Evolutionary conservation across 164 flowering plant genomes (phyloP), one percentile per base, ranked within the genome.

Genomic region (Piper longum): DNA sequence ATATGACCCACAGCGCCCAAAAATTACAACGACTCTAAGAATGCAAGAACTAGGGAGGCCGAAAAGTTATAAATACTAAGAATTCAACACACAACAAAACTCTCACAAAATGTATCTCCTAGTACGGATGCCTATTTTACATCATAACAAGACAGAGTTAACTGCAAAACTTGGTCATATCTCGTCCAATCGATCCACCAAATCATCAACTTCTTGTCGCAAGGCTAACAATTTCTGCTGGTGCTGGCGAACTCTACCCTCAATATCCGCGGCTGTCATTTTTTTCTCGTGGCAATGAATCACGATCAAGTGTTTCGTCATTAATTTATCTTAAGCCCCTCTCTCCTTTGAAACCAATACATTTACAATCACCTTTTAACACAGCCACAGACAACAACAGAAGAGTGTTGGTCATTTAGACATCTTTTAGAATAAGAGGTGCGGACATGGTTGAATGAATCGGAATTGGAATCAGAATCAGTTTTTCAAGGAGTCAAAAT

Each of bases 261-360:
- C 96, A 45, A 81, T 77, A 41, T 93, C 98, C 55, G 82, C 71
- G 19, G 85, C 85, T 19, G 81, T 80, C 0, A 75, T 76, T 66
- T 86, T 93, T 78, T 84, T 93, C 82, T 89, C 97, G 18, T 80
- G 85, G 48, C 75, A 60, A n/a, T 93, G 97, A 43, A 85, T 90
- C 57, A 89, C 89, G 0, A 83, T 79, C 0, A 86, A 62, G 74
- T 89, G 96, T 70, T 93, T 93, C 60, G 68, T 26, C 81, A 89
- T 81, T 16, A 90, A 68, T 74, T 69, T 89, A 62, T 93, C 98
- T 73, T 88, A 87, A 77, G 86, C 58, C 60, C 89, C 98, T 67
- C 69, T 84, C 80, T 85, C 98, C 84, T 93, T 93, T 4, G 72
- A 68, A 39, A 85, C 80, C 77, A 93, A 75, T 60, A 88, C 97